These are phyloP conservation scores for Coriolopsis trogii DNA, from an alignment of 1,284 basidiomycete species.

Conservation along the genomic window DNA sequence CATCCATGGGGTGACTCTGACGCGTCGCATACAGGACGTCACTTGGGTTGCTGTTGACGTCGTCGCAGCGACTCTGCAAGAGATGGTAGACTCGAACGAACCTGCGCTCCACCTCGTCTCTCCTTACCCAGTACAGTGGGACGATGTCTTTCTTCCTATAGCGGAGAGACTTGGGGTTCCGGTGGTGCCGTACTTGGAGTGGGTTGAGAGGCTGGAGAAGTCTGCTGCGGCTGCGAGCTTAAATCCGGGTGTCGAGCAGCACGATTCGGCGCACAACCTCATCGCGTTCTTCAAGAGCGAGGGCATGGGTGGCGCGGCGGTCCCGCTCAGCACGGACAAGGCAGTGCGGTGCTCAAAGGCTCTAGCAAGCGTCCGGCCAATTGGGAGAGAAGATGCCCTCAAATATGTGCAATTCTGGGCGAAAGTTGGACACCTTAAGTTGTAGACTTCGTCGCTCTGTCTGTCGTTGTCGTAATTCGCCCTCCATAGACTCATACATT, in stretches of 20 bases:
- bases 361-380: conserved; percentile 13
- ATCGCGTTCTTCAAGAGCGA: conserved; percentile 22
- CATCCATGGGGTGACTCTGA: neutral
- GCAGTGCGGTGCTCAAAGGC: conserved; percentile 16
- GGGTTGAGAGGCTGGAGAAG: conserved; percentile 23
- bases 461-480: no score
- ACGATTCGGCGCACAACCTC: conserved; percentile 23
- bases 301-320: conserved; percentile 18
- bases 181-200: conserved; percentile 29
- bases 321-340: conserved; percentile 21
- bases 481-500: no score
- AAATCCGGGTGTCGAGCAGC: conserved; percentile 6
- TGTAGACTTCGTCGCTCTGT: conserved; percentile 6
- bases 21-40: conserved; percentile 2
- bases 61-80: conserved; percentile 26
- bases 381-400: conserved; percentile 19
- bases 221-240: conserved; percentile 10
- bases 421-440: conserved; percentile 15
- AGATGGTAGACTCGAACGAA: conserved; percentile 19
- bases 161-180: conserved; percentile 24
- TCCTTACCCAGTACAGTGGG: conserved; percentile 31
- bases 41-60: conserved; percentile 28
- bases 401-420: conserved; percentile 22
- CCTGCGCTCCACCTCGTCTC: conserved; percentile 23
- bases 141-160: conserved; percentile 20